Conservation (phyloP, 495 filamentous ascomycete genomes). For the Tuber brumale region DNA sequence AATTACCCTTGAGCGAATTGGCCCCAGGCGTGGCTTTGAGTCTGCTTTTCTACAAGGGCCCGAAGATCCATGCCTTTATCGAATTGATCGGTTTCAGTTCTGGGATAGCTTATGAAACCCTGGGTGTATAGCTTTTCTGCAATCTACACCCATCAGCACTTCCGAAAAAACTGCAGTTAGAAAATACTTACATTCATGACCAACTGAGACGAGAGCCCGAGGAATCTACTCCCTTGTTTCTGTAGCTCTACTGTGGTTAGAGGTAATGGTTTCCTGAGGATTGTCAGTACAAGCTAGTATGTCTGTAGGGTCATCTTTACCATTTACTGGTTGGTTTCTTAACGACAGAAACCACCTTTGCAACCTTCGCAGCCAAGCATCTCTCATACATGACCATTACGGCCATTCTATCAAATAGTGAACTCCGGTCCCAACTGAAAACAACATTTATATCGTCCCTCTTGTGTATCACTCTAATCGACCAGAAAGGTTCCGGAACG, state of each 20-base stretch:
- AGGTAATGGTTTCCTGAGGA: slow-evolving; percentile 64
- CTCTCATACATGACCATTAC: slow-evolving; percentile 78
- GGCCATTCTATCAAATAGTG: slow-evolving; percentile 79
- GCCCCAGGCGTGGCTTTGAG: slow-evolving; percentile 68
- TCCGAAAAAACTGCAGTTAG: background rate
- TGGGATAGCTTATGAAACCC: slow-evolving; percentile 93
- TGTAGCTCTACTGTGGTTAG: slow-evolving; percentile 98
- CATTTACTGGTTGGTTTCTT: slow-evolving; percentile 90
- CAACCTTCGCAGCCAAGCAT: slow-evolving; percentile 68
- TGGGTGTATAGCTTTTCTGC: slow-evolving; percentile 89
- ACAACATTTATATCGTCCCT: slow-evolving; percentile 71
- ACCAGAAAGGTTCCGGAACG: slow-evolving; percentile 86
- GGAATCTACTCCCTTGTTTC: slow-evolving; percentile 81
- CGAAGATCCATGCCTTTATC: slow-evolving; percentile 81
- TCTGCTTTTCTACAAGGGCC: slow-evolving; percentile 76
- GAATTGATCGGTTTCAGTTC: slow-evolving; percentile 96
- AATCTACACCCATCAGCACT: slow-evolving; percentile 43
- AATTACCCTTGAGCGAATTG: slow-evolving; percentile 62
- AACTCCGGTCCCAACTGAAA: slow-evolving; percentile 75
- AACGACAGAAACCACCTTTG: slow-evolving; percentile 72
- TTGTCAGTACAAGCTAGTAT: slow-evolving; percentile 5
- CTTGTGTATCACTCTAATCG: slow-evolving; percentile 73
- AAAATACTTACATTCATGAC: slow-evolving; percentile 62
- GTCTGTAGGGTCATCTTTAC: slow-evolving; percentile 39
- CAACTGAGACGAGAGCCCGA: slow-evolving; percentile 74